Base-by-base conservation (phyloP, 2,329 filamentous ascomycete genomes). In the Alternaria sp. region DNA sequence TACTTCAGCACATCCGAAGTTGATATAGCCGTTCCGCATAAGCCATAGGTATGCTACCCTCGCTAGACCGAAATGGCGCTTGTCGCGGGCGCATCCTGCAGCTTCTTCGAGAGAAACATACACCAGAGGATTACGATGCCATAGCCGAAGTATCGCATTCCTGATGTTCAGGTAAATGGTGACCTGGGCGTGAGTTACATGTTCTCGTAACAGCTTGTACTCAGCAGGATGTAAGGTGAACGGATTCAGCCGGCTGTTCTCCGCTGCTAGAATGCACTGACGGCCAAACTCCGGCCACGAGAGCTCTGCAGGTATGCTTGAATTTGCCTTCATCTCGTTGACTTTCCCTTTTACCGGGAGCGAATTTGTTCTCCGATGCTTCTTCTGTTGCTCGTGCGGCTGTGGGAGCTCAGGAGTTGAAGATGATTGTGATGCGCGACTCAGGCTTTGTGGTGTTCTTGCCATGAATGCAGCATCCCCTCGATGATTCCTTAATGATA, bases 101-200 rank as follows among this genome's bases (percentile, higher is more conserved):
- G 95, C 95, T 78, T 97, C 93, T 75, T 94, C 89, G 48, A 89
- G 86, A 26, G 90, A 91, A 12, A 99, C 91, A 62, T 88, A 88
- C 42, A 93, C 87, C 75, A 94, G 88, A 7, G 95, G 93, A 73
- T 96, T 96, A 68, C 90, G 87, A 36, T 91, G 86, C 95, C 95
- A 99, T 41, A 98, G 81, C 56, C 95, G 87, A 54, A 99, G 82
- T 60, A 99, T 97, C 16, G 93, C 92, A 77, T 99, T 99, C 69
- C 95, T 88, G 63, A 99, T 95, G 76, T 98, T 98, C 54, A 99
- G 83, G 79, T 99, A 99, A 12, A 93, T 92, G 3, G 94, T 97
- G 67, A 97, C 93, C 79, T 99, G 95, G 32, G 90, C 85, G 71
- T 92, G 89, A 73, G 91, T 96, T 68, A 99, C 88, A 70, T 96